Evolutionary conservation across 2,329 filamentous ascomycete genomes (phyloP), one percentile per base, ranked within the genome.

Genomic region (Colletotrichum navitas): DNA sequence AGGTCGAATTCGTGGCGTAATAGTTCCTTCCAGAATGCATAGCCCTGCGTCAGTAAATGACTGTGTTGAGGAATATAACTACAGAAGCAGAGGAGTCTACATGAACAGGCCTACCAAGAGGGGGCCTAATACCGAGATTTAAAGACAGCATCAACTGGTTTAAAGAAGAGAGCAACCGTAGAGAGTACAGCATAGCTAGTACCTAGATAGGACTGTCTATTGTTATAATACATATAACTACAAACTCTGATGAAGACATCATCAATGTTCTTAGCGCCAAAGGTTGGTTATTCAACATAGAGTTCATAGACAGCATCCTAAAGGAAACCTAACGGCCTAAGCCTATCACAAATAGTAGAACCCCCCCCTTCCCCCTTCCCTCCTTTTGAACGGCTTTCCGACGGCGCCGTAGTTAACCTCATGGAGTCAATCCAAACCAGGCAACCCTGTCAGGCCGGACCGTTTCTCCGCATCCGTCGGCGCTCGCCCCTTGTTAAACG

Each of bases 191-290:
- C 79, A 82, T 86, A 0, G 84, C 90, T 18, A 81, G 80, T 12
- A 93, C 93, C 43, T 93, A 97, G 78, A 85, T 94, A 39, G 87
- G 98, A 5, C 94, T 96, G 0, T 89, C 93, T 51, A 92, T 94
- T 52, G 82, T 80, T 1, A 82, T 83, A 4, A 82, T 85, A 21
- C 83, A 85, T 73, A 85, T 81, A 5, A 84, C 83, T 0, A 80
- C 81, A 0, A 80, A 83, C 55, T 2, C 71, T 83, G 24, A 73
- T 76, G 5, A 76, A 81, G 80, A 82, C 12, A n/a, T 62, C 11
- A 45, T 62, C 4, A 32, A 39, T 21, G 68, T 71, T 21, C 68
- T 71, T 0, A 45, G 49, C 18, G 51, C 16, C 1, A 58, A 71
- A 12, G 79, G 78, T 0, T 82, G 78, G 78, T 72, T 85, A 5